Base-by-base conservation (phyloP, 2,329 filamentous ascomycete genomes). In the Bipolaris gigantea region DNA sequence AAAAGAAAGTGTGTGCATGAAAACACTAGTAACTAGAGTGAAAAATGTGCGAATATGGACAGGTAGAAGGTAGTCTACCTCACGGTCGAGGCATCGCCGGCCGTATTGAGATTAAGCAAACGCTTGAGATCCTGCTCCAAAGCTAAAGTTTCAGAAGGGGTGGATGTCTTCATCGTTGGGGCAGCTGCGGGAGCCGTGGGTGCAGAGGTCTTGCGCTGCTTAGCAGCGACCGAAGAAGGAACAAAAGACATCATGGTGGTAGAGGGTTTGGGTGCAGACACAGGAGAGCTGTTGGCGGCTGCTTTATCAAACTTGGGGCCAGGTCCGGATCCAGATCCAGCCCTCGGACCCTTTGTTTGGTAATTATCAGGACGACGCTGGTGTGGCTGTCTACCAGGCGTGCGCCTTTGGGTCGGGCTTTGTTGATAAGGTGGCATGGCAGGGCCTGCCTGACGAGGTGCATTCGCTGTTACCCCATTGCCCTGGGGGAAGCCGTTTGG, bases 81-180 rank as follows among this genome's bases (percentile, higher is more conserved):
- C 40, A 65, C 65, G 52, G 64, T 59, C 16, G 60, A 53, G 21
- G 53, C 58, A 35, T 65, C 62, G 33, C 61, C 66, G 21, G 62
- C 44, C 32, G 60, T 43, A 30, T 64, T 64, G 23, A 73, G 53
- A 50, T 73, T 73, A 46, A 73, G 69, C 61, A 73, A 56, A 25
- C 70, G 70, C 60, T 73, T 73, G 43, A 73, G 60, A 51, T 73
- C 64, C 60, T 73, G 65, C 61, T 73, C 71, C 49, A 73, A 57
- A 58, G 69, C 59, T 51, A 63, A 57, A 6, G 62, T 62, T 50
- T 70, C 58, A 34, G 60, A 55, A 46, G 60, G 44, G 15, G 59
- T 50, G 6, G 61, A 55, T 35, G 48, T 57, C 44, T 58, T 61
- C 33, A 59, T 56, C 15, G 59, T 54, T 16, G 59, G 58, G 39